A percentile compares a stretch with the other conserved stretches of the same genome.
Conservation (phyloP, 208 protist genomes). For the Trypanosoma boissoni region DNA sequence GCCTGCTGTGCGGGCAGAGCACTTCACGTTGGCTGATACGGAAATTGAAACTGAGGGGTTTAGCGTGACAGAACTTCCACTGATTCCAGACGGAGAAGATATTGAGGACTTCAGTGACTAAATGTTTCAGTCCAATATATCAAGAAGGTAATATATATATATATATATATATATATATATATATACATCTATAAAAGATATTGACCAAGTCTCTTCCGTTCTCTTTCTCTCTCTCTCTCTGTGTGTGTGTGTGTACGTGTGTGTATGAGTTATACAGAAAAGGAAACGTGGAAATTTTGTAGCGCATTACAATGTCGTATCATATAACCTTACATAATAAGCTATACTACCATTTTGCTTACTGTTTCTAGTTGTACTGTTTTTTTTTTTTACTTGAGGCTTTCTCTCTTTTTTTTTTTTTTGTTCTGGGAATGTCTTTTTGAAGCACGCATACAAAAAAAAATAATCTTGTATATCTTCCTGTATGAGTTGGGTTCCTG, state of each 20-base stretch:
- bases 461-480: background rate
- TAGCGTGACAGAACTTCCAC: slow-evolving; percentile 10
- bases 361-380: too few species aligned
- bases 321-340: too few species aligned
- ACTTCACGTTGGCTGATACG: slow-evolving; percentile 20
- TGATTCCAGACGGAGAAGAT: slow-evolving; percentile 36
- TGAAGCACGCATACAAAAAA: background rate
- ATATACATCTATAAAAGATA: too few species aligned
- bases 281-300: too few species aligned
- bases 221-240: too few species aligned
- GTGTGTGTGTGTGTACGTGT: too few species aligned
- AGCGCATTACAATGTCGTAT: too few species aligned
- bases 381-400: slow-evolving; percentile 2
- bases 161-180: background rate
- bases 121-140: background rate
- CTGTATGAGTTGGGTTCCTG: too few species aligned
- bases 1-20: slow-evolving; percentile 21
- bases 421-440: slow-evolving; percentile 13
- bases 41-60: too few species aligned
- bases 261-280: too few species aligned
- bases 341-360: too few species aligned
- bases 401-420: slow-evolving; percentile 13
- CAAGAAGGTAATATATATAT: background rate
- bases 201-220: too few species aligned
- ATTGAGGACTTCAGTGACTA: slow-evolving; percentile 62